A percentile compares a stretch with the other conserved stretches of the same genome.
Conservation (phyloP, 495 filamentous ascomycete genomes). For the Alectoria sarmentosa region DNA sequence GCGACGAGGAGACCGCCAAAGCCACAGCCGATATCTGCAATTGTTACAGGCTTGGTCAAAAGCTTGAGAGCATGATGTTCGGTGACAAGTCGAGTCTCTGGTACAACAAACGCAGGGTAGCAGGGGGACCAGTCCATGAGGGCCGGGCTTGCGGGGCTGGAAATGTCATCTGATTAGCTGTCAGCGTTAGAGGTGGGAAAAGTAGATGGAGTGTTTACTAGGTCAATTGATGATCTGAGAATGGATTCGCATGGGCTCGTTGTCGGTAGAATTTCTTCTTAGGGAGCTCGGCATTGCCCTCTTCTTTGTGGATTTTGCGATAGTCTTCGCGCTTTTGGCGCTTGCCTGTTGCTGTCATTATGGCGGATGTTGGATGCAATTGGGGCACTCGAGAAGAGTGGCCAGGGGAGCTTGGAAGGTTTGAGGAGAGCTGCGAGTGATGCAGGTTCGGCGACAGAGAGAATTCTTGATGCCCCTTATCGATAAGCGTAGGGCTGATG, state of each 20-base stretch:
- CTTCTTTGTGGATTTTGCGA: constrained; percentile 42
- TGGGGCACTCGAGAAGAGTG: not conserved
- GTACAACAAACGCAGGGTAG: constrained; percentile 64
- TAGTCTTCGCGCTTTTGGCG: constrained; percentile 70
- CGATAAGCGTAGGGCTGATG: no score
- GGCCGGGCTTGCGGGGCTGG: constrained; percentile 70
- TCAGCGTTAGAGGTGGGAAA: not conserved
- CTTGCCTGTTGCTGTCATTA: constrained; percentile 55
- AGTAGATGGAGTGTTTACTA: constrained; percentile 58
- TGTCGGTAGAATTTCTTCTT: constrained; percentile 95
- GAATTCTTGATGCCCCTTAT: no score
- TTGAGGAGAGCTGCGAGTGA: no score
- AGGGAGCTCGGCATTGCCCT: constrained; percentile 51
- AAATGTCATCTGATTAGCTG: constrained; percentile 14
- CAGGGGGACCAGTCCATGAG: constrained; percentile 86
- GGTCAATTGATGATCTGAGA: constrained; percentile 80
- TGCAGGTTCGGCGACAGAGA: no score
- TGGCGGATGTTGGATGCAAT: not conserved
- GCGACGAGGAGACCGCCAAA: constrained; percentile 89
- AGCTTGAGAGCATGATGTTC: constrained; percentile 22
- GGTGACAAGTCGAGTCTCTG: constrained; percentile 19
- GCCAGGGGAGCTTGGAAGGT: no score
- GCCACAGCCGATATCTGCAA: constrained; percentile 97
- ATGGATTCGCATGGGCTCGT: constrained; percentile 93
- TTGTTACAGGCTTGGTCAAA: constrained; percentile 64